phyloP scores from a whole-genome alignment of 2,329 filamentous ascomycete genomes.

The Periconia digitata region DNA sequence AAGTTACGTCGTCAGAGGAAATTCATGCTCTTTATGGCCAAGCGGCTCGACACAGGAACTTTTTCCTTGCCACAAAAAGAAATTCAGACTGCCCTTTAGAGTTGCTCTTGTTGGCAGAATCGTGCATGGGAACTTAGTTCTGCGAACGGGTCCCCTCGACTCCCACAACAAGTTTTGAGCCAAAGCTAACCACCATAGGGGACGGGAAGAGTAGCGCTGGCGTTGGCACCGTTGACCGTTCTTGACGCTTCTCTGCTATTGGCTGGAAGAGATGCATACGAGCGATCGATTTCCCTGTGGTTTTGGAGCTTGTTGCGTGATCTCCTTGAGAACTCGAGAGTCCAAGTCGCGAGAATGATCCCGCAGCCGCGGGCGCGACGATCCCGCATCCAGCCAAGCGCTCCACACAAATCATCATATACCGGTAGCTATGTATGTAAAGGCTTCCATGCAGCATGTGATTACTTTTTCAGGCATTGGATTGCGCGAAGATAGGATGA shows the following conservation, averaged over 20 bases:
- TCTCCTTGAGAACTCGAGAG: conserved; percentile 1
- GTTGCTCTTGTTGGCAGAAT: background rate
- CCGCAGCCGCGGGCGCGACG: background rate
- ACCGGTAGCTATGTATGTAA: too few species aligned
- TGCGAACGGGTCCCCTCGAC: background rate
- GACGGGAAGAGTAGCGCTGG: conserved; percentile 7
- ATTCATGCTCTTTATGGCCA: background rate
- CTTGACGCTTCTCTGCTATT: background rate
- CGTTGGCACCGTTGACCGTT: conserved; percentile 4
- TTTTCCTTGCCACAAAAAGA: background rate
- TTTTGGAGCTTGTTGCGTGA: background rate
- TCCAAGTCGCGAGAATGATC: background rate
- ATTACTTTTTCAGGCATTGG: background rate
- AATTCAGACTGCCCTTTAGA: background rate
- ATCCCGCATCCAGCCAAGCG: background rate
- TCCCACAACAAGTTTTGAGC: background rate
- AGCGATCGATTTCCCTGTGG: background rate
- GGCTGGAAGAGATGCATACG: conserved; percentile 2
- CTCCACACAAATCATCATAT: too few species aligned
- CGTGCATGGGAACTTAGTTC: background rate
- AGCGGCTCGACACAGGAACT: background rate
- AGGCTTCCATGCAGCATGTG: conserved; percentile 1
- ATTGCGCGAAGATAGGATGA: too few species aligned
- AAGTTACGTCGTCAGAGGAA: background rate
- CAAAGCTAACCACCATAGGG: background rate